Evolutionary conservation across 169 alveolate genomes (phyloP).

Genomic region (Toxoplasma gondii): DNA sequence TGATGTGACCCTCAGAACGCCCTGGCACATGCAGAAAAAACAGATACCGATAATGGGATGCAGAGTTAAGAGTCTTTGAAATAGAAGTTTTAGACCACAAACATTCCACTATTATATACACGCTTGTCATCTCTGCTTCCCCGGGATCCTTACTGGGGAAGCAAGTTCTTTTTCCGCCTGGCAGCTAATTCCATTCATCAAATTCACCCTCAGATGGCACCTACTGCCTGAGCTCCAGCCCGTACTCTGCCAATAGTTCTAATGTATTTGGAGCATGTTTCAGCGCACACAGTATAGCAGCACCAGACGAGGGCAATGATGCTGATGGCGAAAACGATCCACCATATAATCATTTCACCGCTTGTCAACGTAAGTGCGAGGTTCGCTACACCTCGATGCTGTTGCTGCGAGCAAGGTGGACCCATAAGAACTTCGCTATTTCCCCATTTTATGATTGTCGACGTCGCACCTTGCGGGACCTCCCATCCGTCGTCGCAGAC

Average conservation of each 20-base stretch:
- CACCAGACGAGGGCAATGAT: constrained; percentile 60
- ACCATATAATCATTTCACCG: constrained; percentile 65
- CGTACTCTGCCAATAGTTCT: not conserved
- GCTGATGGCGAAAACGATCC: constrained; percentile 52
- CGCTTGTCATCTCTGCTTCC: too few relatives aligned
- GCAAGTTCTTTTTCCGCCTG: too few relatives aligned
- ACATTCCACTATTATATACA: too few relatives aligned
- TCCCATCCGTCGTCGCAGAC: constrained; percentile 58
- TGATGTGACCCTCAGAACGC: too few relatives aligned
- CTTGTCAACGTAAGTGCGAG: constrained; percentile 42
- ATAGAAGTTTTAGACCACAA: too few relatives aligned
- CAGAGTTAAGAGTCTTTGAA: too few relatives aligned
- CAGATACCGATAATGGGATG: too few relatives aligned
- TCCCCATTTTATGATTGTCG: constrained; percentile 61
- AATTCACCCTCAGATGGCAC: not conserved
- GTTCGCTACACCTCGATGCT: constrained; percentile 62
- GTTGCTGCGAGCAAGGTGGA: constrained; percentile 61
- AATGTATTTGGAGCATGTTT: constrained; percentile 32
- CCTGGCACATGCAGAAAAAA: too few relatives aligned
- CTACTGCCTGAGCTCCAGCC: not conserved
- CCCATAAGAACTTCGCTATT: constrained; percentile 60
- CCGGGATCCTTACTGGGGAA: too few relatives aligned
- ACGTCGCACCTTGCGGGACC: constrained; percentile 58
- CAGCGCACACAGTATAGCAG: constrained; percentile 63
- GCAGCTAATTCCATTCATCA: too few relatives aligned